These are phyloP conservation scores for Botrytis deweyae DNA, from an alignment of 2,329 filamentous ascomycete genomes.

Conservation along the genomic window DNA sequence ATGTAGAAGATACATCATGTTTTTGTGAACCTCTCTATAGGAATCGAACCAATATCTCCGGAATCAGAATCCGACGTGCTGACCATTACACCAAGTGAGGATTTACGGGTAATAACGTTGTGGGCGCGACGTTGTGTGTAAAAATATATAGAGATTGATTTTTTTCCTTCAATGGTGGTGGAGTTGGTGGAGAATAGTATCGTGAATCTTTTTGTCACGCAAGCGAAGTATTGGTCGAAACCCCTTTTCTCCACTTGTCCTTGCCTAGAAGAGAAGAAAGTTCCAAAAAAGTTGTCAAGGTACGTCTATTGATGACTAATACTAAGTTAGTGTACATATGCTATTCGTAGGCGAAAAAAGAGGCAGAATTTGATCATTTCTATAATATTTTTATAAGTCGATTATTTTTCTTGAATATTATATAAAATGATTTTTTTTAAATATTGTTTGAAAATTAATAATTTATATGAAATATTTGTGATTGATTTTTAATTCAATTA, in stretches of 20 bases:
- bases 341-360: too few species aligned
- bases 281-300: not conserved
- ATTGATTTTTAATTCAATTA: too few species aligned
- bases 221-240: not conserved
- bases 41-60: conserved; percentile 24
- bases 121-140: accelerated
- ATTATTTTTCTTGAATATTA: too few species aligned
- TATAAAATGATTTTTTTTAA: too few species aligned
- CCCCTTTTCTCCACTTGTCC: not conserved
- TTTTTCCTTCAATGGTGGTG: not conserved
- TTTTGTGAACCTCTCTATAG: not conserved
- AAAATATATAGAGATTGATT: not conserved
- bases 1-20: not conserved
- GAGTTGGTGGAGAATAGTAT: not conserved
- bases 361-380: too few species aligned
- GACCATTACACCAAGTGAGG: conserved; percentile 19
- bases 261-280: not conserved
- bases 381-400: too few species aligned
- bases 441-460: too few species aligned
- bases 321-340: too few species aligned
- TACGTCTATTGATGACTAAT: too few species aligned
- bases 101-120: too few species aligned
- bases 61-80: conserved; percentile 24
- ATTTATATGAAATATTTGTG: too few species aligned
- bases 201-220: not conserved